Evolutionary conservation across 176 grass and related monocot genomes (phyloP), one percentile per base, ranked within the genome.

Genomic region (Cenchrus purpureus): DNA sequence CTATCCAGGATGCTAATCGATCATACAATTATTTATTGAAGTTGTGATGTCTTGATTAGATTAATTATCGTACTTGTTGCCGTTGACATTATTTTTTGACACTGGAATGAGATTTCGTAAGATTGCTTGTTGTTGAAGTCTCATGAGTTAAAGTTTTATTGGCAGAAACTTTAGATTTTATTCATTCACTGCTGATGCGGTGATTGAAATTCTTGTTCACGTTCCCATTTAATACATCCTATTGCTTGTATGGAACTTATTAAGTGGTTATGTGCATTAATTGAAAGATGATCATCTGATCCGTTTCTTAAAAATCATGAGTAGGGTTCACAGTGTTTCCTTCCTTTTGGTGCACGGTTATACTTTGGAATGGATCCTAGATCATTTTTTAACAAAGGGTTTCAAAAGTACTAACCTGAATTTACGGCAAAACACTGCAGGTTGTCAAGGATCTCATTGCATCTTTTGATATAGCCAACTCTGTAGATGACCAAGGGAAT

Each of bases 401-500:
- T 43, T 54, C 11, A 6, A 70, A 70, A 62, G 29, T 80, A 73
- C 83, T 85, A 14, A 54, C 20, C 5, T 31, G 48, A 89, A 28
- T 9, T 68, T 80, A 55, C 60, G 72, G 28, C n/a, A 34, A 48
- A 16, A 79, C 13, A 14, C 49, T 90, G 58, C 90, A 95, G 93
- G 88, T 95, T 16, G 88, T 95, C 79, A 88, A 94, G 78, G 55
- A 93, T 82, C 65, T 95, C 31, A 25, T 86, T 73, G 76, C 62
- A 7, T 83, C 63, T 74, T 95, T 95, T 9, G 22, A 85, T 28
- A 88, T 95, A 63, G 83, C 74, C 62, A 73, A 83, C 52, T 68
- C 79, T 5, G 45, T 84, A 89, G 96, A 98, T 77, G 91, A 90
- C 10, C 89, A 92, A 88, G 91, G 86, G 51, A 98, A 95, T 46